phyloP scores from a whole-genome alignment of 441 rosid species.

The Pelargonium australe region DNA sequence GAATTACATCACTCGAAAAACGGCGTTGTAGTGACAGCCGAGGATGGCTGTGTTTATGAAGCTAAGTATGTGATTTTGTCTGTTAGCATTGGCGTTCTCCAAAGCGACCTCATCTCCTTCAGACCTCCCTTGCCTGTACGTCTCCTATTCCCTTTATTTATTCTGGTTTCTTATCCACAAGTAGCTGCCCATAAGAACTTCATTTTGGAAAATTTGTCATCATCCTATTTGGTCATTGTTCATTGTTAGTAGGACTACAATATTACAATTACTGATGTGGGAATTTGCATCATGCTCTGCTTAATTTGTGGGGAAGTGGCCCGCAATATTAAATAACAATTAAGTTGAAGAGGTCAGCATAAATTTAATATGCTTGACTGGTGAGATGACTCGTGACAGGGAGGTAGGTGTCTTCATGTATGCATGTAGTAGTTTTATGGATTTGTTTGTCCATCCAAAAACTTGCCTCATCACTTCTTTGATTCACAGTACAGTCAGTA shows the following conservation, averaged over 20 bases:
- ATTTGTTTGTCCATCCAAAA: background rate
- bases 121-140: slow-evolving; percentile 86
- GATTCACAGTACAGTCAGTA: no score
- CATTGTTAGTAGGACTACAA: background rate
- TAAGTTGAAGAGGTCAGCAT: slow-evolving; percentile 33
- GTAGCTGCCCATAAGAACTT: no score
- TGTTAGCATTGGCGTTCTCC: slow-evolving; percentile 91
- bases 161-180: background rate
- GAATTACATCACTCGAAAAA: slow-evolving; percentile 84
- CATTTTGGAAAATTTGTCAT: background rate
- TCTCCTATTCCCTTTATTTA: slow-evolving; percentile 23
- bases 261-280: slow-evolving; percentile 4
- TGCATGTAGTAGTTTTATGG: slow-evolving; percentile 4
- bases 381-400: slow-evolving; percentile 25
- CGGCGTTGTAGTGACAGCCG: slow-evolving; percentile 78
- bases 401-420: slow-evolving; percentile 35
- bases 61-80: slow-evolving; percentile 89
- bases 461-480: slow-evolving; percentile 16
- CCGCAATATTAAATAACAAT: slow-evolving; percentile 39
- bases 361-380: slow-evolving; percentile 22
- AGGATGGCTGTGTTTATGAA: slow-evolving; percentile 84
- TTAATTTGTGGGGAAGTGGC: slow-evolving; percentile 21
- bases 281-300: slow-evolving; percentile 20
- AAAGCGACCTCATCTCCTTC: slow-evolving; percentile 77
- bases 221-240: background rate